phyloP scores from a whole-genome alignment of 306 rosid genomes.

The Crataegus laevigata region DNA sequence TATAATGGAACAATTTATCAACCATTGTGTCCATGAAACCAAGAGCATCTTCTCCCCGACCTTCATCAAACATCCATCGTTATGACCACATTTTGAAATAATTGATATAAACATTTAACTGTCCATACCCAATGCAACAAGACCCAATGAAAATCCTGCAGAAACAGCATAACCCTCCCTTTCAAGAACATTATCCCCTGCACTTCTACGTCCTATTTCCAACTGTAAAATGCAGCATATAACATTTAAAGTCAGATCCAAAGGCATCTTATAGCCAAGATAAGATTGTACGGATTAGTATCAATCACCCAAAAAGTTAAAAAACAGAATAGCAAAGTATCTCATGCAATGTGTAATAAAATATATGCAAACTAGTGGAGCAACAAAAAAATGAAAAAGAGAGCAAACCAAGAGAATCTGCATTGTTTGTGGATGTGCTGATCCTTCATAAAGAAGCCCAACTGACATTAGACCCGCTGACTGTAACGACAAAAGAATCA shows the following conservation, averaged over 20 bases:
- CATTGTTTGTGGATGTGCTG: conserved; percentile 91
- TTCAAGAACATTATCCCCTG: conserved; percentile 96
- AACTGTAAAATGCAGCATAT: conserved; percentile 36
- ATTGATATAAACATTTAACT: conserved; percentile 6
- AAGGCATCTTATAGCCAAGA: background rate
- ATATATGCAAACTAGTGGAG: conserved; percentile 9
- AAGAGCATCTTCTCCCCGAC: conserved; percentile 87
- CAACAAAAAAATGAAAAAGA: conserved; percentile 12
- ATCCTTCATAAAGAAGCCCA: conserved; percentile 88
- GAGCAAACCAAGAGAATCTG: conserved; percentile 70
- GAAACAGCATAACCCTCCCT: conserved; percentile 98
- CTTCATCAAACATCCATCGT: conserved; percentile 46
- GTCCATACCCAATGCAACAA: conserved; percentile 78
- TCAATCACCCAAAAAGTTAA: background rate
- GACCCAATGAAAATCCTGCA: conserved; percentile 94
- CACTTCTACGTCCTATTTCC: conserved; percentile 92
- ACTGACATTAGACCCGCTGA: conserved; percentile 87
- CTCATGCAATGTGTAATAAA: background rate
- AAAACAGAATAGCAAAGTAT: background rate
- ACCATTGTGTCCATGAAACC: conserved; percentile 72
- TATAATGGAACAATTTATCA: conserved; percentile 71
- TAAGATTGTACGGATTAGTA: background rate
- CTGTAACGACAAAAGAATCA: conserved; percentile 30
- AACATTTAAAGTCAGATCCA: background rate
- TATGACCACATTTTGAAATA: conserved; percentile 13